phyloP scores from a whole-genome alignment of 2,329 filamentous ascomycete species.

The Lecanicillium sp. region DNA sequence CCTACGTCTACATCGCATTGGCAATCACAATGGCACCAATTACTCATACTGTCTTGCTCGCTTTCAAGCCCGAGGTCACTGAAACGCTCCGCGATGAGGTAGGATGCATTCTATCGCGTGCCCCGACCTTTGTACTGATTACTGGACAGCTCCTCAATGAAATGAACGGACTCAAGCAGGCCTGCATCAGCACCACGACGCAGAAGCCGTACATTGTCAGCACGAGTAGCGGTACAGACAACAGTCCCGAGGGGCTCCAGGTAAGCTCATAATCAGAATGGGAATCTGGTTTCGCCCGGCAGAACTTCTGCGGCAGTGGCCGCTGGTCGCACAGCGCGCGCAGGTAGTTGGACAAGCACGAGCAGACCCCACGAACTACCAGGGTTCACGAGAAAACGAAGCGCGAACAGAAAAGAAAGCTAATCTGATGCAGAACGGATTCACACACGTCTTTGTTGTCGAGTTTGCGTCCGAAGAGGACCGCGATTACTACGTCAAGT shows the following conservation, averaged over 20 bases:
- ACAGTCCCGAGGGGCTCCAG: constrained; percentile 52
- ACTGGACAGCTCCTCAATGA: constrained; percentile 21
- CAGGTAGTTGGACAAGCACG: too few species aligned
- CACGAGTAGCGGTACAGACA: constrained; percentile 53
- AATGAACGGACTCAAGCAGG: constrained; percentile 45
- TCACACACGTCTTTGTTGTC: constrained; percentile 62
- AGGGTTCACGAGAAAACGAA: too few species aligned
- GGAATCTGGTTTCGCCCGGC: too few species aligned
- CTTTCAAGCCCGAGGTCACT: constrained; percentile 49
- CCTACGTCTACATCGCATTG: too few species aligned
- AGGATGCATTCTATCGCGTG: constrained; percentile 20
- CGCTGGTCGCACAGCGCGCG: too few species aligned
- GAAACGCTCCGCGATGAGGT: constrained; percentile 50
- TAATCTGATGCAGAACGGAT: constrained; percentile 43
- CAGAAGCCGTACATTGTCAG: constrained; percentile 55
- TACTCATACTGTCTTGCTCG: constrained; percentile 60
- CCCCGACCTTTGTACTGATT: background rate
- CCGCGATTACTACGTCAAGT: constrained; percentile 58
- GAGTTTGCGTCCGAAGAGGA: constrained; percentile 60
- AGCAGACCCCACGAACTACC: too few species aligned
- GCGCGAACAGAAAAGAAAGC: too few species aligned
- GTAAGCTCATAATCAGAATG: constrained; percentile 38
- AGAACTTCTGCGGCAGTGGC: too few species aligned
- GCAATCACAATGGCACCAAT: constrained; percentile 47
- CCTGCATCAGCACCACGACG: constrained; percentile 56